Evolutionary conservation across 2,329 filamentous ascomycete genomes (phyloP), one percentile per base, ranked within the genome.

Genomic region (Ceratocystis papillata): DNA sequence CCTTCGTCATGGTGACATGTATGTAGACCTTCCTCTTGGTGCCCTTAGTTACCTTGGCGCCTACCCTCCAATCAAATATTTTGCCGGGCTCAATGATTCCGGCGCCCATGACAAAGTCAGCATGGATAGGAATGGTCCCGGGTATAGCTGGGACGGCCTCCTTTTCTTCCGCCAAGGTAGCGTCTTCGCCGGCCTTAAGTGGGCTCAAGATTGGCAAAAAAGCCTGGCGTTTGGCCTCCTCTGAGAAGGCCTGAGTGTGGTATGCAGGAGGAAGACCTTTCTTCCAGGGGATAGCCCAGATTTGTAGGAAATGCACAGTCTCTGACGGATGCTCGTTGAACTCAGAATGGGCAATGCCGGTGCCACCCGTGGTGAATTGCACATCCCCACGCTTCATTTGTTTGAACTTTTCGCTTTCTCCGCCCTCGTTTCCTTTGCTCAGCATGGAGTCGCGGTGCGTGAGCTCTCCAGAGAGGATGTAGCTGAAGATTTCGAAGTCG

Each of bases 351-450:
- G 89, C 83, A 71, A 96, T 83, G 71, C 85, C 85, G 4, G 84
- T 90, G 65, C 90, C 90, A n/a, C 89, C 90, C 15, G 87, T 91
- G 8, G 90, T 96, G 75, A 95, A 96, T 73, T 96, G 90, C 57
- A 96, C 88, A 74, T 95, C 90, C 12, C 90, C 89, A 46, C 89
- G 80, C 72, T 83, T 82, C 79, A 96, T 87, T 44, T 83, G 79
- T 72, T 80, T 89, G 73, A 88, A 89, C 70, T 83, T 79, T 73
- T 88, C 84, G 55, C 81, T 80, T 69, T 79, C 76, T 17, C 74
- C 79, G 25, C 80, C 83, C 72, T 87, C 85, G 22, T 78, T 76
- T 59, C 84, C 84, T 76, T 86, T 89, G 74, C 83, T 83, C 71
- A 89, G 83, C 86, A 95, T 92, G 68, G 84, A 88, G 76, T 96